phyloP scores from a whole-genome alignment of 306 rosid species.

The Lathyrus aphaca region DNA sequence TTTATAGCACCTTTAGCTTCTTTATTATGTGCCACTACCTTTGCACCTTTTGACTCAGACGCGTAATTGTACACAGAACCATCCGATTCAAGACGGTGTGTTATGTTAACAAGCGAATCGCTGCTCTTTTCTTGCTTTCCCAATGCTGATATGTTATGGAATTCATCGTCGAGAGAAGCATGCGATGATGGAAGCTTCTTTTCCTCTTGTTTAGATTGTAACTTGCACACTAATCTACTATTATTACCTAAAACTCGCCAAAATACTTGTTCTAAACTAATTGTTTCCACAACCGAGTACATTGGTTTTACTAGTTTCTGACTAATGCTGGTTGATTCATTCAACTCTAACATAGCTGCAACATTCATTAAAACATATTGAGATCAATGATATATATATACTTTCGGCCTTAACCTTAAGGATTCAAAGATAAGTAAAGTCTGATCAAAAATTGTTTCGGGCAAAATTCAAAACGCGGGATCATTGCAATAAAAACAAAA shows the following conservation, averaged over 20 bases:
- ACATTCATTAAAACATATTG: slow-evolving; percentile 38
- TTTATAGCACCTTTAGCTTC: slow-evolving; percentile 88
- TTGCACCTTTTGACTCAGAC: slow-evolving; percentile 89
- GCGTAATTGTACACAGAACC: slow-evolving; percentile 85
- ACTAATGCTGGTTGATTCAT: slow-evolving; percentile 45
- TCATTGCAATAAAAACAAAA: too few relatives aligned
- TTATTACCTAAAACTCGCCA: slow-evolving; percentile 56
- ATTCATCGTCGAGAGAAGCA: neutral
- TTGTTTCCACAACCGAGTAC: slow-evolving; percentile 45
- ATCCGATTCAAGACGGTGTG: slow-evolving; percentile 75
- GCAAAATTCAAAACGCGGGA: too few relatives aligned
- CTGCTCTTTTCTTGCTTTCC: slow-evolving; percentile 50
- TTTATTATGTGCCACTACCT: slow-evolving; percentile 83
- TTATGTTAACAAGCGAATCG: slow-evolving; percentile 51
- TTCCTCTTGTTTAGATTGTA: slow-evolving; percentile 40
- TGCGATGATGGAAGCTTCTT: slow-evolving; percentile 39
- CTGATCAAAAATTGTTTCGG: too few relatives aligned
- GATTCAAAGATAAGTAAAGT: too few relatives aligned
- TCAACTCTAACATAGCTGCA: slow-evolving; percentile 49
- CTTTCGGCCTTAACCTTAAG: too few relatives aligned
- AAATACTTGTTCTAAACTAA: slow-evolving; percentile 52
- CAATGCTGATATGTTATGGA: neutral
- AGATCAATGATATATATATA: slow-evolving; percentile 34
- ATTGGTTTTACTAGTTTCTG: slow-evolving; percentile 41
- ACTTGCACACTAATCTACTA: slow-evolving; percentile 58